Percentiles rank a stretch among this genome's conserved stretches.
Conservation (phyloP, 2,329 filamentous ascomycete genomes). For the Juglanconis oblonga region DNA sequence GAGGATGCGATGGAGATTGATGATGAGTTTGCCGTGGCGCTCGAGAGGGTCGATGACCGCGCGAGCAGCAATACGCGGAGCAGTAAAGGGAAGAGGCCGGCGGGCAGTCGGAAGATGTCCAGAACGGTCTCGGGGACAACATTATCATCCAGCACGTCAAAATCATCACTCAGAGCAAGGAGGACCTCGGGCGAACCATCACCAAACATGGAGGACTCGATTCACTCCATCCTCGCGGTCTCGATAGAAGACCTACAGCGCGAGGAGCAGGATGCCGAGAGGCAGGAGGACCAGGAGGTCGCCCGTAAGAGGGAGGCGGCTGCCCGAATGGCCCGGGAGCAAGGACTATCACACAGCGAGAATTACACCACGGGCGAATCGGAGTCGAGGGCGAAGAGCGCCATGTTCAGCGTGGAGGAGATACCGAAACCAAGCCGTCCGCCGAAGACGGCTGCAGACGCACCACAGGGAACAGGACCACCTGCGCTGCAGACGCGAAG, state of each 20-base stretch:
- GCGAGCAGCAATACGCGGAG: constrained; percentile 64
- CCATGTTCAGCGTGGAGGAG: constrained; percentile 28
- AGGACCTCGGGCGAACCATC: constrained; percentile 25
- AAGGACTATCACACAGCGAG: constrained; percentile 38
- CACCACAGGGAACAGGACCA: background rate
- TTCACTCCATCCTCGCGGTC: constrained; percentile 34
- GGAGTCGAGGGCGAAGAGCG: constrained; percentile 29
- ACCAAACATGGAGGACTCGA: constrained; percentile 34
- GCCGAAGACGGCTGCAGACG: constrained; percentile 13
- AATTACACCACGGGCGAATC: constrained; percentile 34
- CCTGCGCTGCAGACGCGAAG: background rate
- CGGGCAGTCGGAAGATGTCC: constrained; percentile 32
- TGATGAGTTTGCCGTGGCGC: constrained; percentile 83
- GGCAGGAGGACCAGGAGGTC: constrained; percentile 52
- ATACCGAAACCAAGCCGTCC: constrained; percentile 22
- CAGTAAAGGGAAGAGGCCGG: constrained; percentile 57
- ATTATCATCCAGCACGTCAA: constrained; percentile 40
- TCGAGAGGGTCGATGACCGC: constrained; percentile 72
- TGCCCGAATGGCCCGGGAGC: constrained; percentile 45
- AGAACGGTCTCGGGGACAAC: constrained; percentile 60
- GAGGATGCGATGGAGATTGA: constrained; percentile 91
- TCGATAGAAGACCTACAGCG: constrained; percentile 50
- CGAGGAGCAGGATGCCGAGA: constrained; percentile 44
- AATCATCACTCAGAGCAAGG: constrained; percentile 24
- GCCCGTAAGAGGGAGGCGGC: constrained; percentile 53